phyloP scores from a whole-genome alignment of 768 basidiomycete species.

The Lactifluus echinatus region DNA sequence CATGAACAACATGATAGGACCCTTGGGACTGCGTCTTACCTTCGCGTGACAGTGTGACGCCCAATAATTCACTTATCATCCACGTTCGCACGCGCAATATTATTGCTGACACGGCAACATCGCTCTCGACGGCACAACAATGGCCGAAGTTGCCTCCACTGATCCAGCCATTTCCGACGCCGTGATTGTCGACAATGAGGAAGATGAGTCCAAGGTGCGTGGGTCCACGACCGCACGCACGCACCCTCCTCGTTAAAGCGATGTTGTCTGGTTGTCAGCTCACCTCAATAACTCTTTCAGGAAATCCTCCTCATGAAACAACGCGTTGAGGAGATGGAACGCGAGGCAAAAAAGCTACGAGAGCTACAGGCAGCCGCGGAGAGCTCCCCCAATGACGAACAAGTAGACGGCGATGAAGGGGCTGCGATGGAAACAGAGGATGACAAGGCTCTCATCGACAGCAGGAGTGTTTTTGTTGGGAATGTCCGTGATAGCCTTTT shows the following conservation, averaged over 20 bases:
- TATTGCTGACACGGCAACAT: not conserved
- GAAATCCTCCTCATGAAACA: constrained; percentile 90
- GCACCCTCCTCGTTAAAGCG: not conserved
- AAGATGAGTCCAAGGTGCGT: constrained; percentile 31
- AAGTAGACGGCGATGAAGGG: constrained; percentile 36
- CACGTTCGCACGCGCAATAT: not conserved
- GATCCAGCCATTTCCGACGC: constrained; percentile 23
- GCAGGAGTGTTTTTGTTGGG: constrained; percentile 88
- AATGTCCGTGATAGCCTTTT: constrained; percentile 55
- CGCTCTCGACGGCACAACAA: constrained; percentile 17
- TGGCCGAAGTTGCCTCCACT: constrained; percentile 27
- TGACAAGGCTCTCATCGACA: constrained; percentile 72
- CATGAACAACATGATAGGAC: not conserved
- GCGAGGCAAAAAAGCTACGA: constrained; percentile 78
- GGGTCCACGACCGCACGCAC: not conserved
- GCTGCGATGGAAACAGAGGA: constrained; percentile 72
- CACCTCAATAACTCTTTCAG: constrained; percentile 29
- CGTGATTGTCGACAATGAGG: constrained; percentile 27
- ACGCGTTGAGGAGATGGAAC: constrained; percentile 88
- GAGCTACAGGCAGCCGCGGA: constrained; percentile 79
- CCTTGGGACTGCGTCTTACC: not conserved
- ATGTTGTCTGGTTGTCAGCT: not conserved
- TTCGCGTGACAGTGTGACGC: constrained; percentile 6
- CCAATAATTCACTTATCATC: not conserved
- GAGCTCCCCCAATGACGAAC: constrained; percentile 41